phyloP scores from a whole-genome alignment of 192 early-diverging fungal genomes.

The Coemansia nantahalensis region DNA sequence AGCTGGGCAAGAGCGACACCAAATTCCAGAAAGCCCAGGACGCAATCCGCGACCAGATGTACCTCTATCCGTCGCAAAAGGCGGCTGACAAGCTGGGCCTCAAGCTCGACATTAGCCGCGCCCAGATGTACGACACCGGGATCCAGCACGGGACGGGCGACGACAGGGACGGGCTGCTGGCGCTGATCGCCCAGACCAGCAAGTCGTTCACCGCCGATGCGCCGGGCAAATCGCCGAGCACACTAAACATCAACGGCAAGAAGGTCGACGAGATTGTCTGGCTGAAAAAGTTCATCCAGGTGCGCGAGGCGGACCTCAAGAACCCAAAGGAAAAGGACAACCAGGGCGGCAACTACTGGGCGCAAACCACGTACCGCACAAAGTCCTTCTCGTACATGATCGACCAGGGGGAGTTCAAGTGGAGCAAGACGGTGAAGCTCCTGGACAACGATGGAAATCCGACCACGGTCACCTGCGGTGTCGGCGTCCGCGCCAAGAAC shows the following conservation, averaged over 20 bases:
- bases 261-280: slow-evolving; percentile 46
- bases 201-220: slow-evolving; percentile 19
- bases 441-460: slow-evolving; percentile 46
- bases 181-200: slow-evolving; percentile 26
- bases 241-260: slow-evolving; percentile 23
- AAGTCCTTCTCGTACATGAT: slow-evolving; percentile 47
- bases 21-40: slow-evolving; percentile 50
- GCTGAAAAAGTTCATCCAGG: slow-evolving; percentile 43
- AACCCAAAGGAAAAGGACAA: slow-evolving; percentile 38
- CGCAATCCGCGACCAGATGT: slow-evolving; percentile 29
- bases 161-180: slow-evolving; percentile 36
- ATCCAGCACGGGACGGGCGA: slow-evolving; percentile 42
- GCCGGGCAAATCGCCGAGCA: slow-evolving; percentile 24
- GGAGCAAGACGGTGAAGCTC: slow-evolving; percentile 23
- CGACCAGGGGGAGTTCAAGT: slow-evolving; percentile 22
- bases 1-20: slow-evolving; percentile 30
- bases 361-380: slow-evolving; percentile 37
- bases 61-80: slow-evolving; percentile 38
- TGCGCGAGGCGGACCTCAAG: slow-evolving; percentile 37
- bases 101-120: slow-evolving; percentile 30
- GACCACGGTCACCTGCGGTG: slow-evolving; percentile 8
- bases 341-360: slow-evolving; percentile 45
- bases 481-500: background rate
- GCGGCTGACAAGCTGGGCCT: slow-evolving; percentile 31
- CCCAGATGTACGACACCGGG: slow-evolving; percentile 52